phyloP scores from a whole-genome alignment of 2,329 filamentous ascomycete species.

The Chaetomiaceae sp. region DNA sequence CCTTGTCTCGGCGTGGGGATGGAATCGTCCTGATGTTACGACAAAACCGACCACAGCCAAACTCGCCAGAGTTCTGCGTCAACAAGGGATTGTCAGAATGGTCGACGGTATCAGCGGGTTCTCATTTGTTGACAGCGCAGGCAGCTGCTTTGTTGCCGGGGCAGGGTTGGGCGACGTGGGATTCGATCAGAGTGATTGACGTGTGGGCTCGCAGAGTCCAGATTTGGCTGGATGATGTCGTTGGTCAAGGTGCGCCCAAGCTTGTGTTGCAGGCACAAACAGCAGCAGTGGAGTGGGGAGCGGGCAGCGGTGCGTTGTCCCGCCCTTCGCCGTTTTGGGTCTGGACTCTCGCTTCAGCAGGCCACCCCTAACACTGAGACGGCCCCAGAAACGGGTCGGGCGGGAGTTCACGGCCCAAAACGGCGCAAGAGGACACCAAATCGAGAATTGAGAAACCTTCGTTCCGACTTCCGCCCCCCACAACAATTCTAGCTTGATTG shows the following conservation, averaged over 20 bases:
- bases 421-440: not conserved
- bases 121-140: constrained; percentile 14
- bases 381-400: constrained; percentile 1
- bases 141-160: constrained; percentile 14
- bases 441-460: not conserved
- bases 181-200: constrained; percentile 4
- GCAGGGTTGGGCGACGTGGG: constrained; percentile 6
- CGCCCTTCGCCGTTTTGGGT: constrained; percentile 18
- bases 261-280: constrained; percentile 12
- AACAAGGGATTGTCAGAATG: constrained; percentile 2
- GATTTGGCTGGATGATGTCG: constrained; percentile 27
- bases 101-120: constrained; percentile 3
- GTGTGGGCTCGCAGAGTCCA: constrained; percentile 4
- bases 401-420: constrained; percentile 8
- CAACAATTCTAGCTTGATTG: too few species aligned
- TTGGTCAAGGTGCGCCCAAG: constrained; percentile 21
- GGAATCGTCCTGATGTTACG: not conserved
- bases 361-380: not conserved
- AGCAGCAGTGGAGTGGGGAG: not conserved
- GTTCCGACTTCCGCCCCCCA: not conserved
- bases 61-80: too few species aligned
- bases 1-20: constrained; percentile 5
- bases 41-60: too few species aligned
- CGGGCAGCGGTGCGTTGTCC: constrained; percentile 14
- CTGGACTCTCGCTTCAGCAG: constrained; percentile 15